Evolutionary conservation across 2,329 filamentous ascomycete genomes (phyloP).

Genomic region (Neoarthrinium moseri): DNA sequence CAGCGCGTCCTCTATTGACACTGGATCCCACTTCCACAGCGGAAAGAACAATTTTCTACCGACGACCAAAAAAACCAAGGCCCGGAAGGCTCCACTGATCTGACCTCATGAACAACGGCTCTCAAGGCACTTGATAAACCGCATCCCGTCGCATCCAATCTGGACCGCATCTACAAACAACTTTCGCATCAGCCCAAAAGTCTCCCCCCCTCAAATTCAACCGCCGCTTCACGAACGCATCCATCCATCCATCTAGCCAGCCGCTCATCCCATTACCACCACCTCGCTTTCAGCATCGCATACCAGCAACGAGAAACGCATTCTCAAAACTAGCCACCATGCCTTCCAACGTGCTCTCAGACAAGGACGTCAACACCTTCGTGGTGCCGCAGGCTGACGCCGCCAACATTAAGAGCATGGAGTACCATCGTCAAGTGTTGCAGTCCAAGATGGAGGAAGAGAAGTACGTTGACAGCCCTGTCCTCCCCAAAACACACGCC

Average conservation of each 20-base stretch:
- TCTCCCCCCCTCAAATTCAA: not conserved
- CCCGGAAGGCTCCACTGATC: not conserved
- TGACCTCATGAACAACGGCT: conserved; percentile 1
- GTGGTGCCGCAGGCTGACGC: conserved; percentile 20
- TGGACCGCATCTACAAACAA: not conserved
- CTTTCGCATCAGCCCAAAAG: not conserved
- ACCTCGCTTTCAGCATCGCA: no score
- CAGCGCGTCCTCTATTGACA: conserved; percentile 6
- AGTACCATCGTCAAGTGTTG: conserved; percentile 75
- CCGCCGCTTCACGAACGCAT: no score
- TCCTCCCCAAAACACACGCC: no score
- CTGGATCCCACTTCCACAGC: conserved; percentile 1
- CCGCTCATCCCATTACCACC: no score
- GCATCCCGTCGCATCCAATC: not conserved
- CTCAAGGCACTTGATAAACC: not conserved
- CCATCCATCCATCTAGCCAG: no score
- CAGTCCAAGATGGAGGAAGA: conserved; percentile 69
- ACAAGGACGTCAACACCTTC: conserved; percentile 64
- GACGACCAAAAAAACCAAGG: not conserved
- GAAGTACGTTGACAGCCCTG: conserved; percentile 48
- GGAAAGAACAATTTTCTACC: conserved; percentile 6
- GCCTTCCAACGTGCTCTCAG: conserved; percentile 54
- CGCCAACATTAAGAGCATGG: conserved; percentile 62
- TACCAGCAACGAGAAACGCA: not conserved
- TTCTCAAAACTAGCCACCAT: not conserved